Evolutionary conservation across 306 rosid genomes (phyloP), one percentile per base, ranked within the genome.

Genomic region (Quercus robur): DNA sequence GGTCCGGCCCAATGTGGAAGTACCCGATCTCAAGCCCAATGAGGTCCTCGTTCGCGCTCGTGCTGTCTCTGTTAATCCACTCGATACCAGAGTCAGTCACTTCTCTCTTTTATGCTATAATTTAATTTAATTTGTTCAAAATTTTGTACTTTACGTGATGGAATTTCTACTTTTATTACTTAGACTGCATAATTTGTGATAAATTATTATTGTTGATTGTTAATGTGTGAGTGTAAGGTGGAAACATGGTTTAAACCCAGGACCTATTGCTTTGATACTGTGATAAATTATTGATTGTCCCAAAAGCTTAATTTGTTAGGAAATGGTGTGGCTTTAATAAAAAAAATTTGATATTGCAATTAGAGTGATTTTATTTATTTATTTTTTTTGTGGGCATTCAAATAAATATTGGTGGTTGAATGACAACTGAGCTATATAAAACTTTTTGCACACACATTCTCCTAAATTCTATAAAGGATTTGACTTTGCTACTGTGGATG

Each of bases 11-110:
- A 23, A 89, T 13, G 92, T 91, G 12, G 56, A 49, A 2, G 86
- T 94, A 13, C 98, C 98, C 41, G 84, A 73, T 51, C 92, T 94
- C 81, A 89, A 89, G 69, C 88, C 91, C 38, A 80, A 83, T 73
- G 76, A 94, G 55, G 85, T 88, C 80, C 90, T 84, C 38, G 84
- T 83, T 59, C 84, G 85, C 31, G 38, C 99, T 77, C 92, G 88
- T 56, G 99, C 99, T 44, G 97, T 90, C 81, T 86, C 98, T 76
- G 46, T 95, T 81, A 95, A 95, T 46, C 97, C 98, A 31, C 86
- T 95, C 9, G 98, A 95, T 73, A 90, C 93, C 6, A 81, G 99
- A 74, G 99, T 94, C 61, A 81, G 97, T 71, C 23, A 30, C 38
- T 30, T 55, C 18, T 56, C 75, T 56, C 46, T 20, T 12, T 51